A percentile compares a stretch with the other conserved stretches of the same genome.
Conservation (phyloP, 176 grass and related monocot species). For the Hyparrhenia diplandra region DNA sequence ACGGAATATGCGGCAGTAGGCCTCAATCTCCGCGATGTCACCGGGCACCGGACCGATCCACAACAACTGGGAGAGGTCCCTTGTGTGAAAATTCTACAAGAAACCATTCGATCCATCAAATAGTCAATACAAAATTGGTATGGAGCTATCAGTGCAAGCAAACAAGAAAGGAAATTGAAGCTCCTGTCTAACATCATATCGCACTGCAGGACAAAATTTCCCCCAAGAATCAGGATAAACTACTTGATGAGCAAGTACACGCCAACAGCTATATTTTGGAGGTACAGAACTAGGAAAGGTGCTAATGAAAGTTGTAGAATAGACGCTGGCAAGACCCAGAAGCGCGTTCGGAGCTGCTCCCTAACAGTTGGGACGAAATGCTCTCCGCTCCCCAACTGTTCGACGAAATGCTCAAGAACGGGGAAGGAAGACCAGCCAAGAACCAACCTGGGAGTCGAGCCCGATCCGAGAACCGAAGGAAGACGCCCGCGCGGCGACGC, state of each 20-base stretch:
- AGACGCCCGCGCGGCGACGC: conserved; percentile 38
- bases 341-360: neutral
- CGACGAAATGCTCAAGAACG: conserved; percentile 23
- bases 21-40: conserved; percentile 89
- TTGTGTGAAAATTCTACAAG: conserved; percentile 59
- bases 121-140: neutral
- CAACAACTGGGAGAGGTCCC: conserved; percentile 67
- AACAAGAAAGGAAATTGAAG: conserved; percentile 25
- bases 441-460: conserved; percentile 82
- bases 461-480: conserved; percentile 67
- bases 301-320: neutral
- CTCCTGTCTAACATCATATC: neutral
- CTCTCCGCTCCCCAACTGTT: neutral
- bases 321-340: neutral
- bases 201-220: neutral
- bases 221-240: neutral
- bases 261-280: neutral
- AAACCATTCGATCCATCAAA: conserved; percentile 10
- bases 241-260: neutral
- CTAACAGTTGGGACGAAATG: conserved; percentile 33
- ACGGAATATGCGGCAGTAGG: conserved; percentile 90
- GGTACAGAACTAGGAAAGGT: neutral
- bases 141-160: neutral
- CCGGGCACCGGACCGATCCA: conserved; percentile 82
- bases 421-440: conserved; percentile 18